Conservation (phyloP, 352 stramenopile genomes). For the Pythium rishiriense region DNA sequence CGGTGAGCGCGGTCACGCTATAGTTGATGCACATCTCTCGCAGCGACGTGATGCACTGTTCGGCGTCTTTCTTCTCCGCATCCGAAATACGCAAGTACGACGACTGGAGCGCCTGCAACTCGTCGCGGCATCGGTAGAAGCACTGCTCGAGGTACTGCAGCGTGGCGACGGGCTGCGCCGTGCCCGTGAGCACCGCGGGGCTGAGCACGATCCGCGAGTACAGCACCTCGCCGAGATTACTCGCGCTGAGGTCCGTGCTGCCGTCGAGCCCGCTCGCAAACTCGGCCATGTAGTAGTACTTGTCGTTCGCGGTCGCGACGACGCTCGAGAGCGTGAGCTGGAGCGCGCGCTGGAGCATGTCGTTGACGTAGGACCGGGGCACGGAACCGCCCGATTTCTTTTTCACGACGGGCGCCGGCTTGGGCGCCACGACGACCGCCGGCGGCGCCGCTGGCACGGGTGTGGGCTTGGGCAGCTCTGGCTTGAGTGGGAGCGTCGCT, state of each 20-base stretch:
- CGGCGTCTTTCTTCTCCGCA: constrained; percentile 50
- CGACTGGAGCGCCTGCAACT: constrained; percentile 68
- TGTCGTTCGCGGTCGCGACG: constrained; percentile 28
- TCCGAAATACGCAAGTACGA: constrained; percentile 49
- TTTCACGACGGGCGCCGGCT: constrained; percentile 19
- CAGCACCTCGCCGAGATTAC: constrained; percentile 69
- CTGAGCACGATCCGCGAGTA: constrained; percentile 72
- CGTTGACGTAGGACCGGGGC: constrained; percentile 64
- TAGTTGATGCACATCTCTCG: constrained; percentile 86
- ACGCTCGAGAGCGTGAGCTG: constrained; percentile 56
- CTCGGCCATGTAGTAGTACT: constrained; percentile 47
- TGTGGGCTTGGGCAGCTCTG: too few species aligned
- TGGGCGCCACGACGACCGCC: not conserved
- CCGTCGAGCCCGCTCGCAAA: constrained; percentile 22
- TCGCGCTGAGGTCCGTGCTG: constrained; percentile 26
- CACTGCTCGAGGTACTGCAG: constrained; percentile 76
- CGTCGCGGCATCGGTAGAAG: constrained; percentile 72
- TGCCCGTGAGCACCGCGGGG: constrained; percentile 45
- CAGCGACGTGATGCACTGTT: constrained; percentile 55
- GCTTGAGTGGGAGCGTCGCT: not conserved
- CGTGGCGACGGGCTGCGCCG: constrained; percentile 53
- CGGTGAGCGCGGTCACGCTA: constrained; percentile 74
- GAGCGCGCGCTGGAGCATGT: constrained; percentile 72
- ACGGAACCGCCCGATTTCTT: constrained; percentile 29
- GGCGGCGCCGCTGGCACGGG: constrained; percentile 1